These are phyloP conservation scores for Fusarium concolor DNA, from an alignment of 2,329 filamentous ascomycete genomes.

Conservation along the genomic window DNA sequence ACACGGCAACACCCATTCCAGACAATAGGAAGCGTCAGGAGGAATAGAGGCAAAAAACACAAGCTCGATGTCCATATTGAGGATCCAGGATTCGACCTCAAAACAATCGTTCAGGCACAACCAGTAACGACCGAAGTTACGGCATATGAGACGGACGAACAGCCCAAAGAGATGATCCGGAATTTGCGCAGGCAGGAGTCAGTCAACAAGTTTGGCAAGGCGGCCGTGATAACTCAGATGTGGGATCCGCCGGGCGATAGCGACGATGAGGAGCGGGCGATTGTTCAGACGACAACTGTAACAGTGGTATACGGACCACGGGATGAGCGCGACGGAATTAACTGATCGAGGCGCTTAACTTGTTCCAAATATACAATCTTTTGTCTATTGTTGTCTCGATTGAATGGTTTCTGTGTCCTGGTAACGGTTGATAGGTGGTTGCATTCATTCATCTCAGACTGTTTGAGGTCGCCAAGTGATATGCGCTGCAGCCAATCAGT, in stretches of 20 bases:
- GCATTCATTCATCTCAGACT: background rate
- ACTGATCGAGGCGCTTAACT: background rate
- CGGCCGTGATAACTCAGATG: conserved; percentile 14
- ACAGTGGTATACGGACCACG: conserved; percentile 41
- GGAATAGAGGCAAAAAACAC: conserved; percentile 4
- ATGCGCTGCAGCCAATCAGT: background rate
- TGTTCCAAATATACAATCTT: background rate
- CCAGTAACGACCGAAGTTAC: conserved; percentile 35
- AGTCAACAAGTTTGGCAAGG: conserved; percentile 36
- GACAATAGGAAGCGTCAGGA: conserved; percentile 24
- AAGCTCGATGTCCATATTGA: conserved; percentile 22
- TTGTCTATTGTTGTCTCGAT: background rate
- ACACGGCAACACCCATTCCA: conserved; percentile 36
- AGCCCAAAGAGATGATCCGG: conserved; percentile 26
- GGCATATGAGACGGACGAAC: conserved; percentile 23
- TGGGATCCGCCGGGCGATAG: conserved; percentile 20
- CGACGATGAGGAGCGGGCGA: conserved; percentile 39
- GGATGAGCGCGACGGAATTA: conserved; percentile 9
- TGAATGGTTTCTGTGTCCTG: background rate
- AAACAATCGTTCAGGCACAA: conserved; percentile 38
- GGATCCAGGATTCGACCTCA: conserved; percentile 38
- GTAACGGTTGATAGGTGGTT: no score
- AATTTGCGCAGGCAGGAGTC: conserved; percentile 42
- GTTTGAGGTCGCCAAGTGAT: background rate
- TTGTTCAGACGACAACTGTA: conserved; percentile 44